Evolutionary conservation across 768 basidiomycete genomes (phyloP).

Genomic region (Amanita exitialis): DNA sequence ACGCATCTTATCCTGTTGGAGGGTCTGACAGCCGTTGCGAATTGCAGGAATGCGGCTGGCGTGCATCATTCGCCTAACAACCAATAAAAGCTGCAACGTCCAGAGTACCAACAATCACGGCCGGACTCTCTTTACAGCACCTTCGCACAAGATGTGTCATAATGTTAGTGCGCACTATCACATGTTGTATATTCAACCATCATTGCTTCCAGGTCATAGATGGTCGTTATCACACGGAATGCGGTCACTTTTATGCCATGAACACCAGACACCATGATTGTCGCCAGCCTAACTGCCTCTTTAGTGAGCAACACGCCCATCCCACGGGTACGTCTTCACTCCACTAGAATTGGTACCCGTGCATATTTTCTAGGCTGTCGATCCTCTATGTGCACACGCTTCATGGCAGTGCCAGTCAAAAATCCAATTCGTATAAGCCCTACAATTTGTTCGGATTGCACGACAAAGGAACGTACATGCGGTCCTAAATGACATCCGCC

Average conservation of each 20-base stretch:
- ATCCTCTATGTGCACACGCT: constrained; percentile 42
- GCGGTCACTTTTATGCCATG: constrained; percentile 67
- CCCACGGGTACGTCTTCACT: constrained; percentile 30
- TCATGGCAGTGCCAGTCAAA: constrained; percentile 59
- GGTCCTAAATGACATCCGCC: not conserved
- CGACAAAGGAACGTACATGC: constrained; percentile 17
- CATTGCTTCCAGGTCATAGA: constrained; percentile 49
- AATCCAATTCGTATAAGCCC: constrained; percentile 68
- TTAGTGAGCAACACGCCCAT: constrained; percentile 58
- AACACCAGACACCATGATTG: constrained; percentile 64
- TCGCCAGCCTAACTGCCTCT: constrained; percentile 50
- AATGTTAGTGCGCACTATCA: constrained; percentile 38
- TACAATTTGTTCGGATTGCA: constrained; percentile 33
- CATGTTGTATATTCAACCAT: constrained; percentile 2
- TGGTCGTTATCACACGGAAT: constrained; percentile 60
- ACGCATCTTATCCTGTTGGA: constrained; percentile 11
- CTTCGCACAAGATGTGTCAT: constrained; percentile 48
- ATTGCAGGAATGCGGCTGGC: constrained; percentile 30
- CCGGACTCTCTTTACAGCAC: not conserved
- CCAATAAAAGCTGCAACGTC: not conserved
- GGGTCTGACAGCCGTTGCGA: constrained; percentile 28
- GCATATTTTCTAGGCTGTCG: constrained; percentile 35
- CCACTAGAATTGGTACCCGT: not conserved
- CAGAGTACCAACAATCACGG: not conserved
- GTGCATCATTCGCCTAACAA: constrained; percentile 19